Conservation (phyloP, 305 asterid species). For the Plantago rigida region DNA sequence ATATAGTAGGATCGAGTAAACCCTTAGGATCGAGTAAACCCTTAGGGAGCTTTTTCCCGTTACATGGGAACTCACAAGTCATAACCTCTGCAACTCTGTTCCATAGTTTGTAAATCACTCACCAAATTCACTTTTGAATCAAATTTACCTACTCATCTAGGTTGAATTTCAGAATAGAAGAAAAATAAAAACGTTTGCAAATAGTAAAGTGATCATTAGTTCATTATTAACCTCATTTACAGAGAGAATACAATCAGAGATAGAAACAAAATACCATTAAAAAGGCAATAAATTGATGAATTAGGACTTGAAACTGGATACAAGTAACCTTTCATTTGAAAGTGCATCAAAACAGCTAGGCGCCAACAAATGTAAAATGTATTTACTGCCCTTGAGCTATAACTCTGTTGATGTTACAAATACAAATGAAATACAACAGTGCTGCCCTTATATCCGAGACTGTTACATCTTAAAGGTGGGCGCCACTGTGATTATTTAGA, state of each 20-base stretch:
- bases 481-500: background rate
- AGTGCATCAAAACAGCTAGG: background rate
- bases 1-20: no score
- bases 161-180: no score
- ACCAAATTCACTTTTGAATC: no score
- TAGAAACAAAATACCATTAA: background rate
- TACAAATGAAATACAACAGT: background rate
- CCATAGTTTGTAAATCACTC: no score
- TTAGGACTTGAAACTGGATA: background rate
- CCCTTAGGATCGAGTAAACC: no score
- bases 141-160: no score
- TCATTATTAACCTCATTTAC: no score
- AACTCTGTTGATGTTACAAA: background rate
- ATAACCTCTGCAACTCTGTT: no score
- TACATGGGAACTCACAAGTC: no score
- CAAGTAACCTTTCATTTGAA: background rate
- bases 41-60: no score
- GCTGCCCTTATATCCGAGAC: background rate
- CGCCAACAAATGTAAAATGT: background rate
- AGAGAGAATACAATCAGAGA: background rate
- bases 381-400: background rate
- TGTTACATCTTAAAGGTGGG: constrained; percentile 6
- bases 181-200: no score
- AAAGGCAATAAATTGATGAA: background rate
- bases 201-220: no score